phyloP scores from a whole-genome alignment of 2,329 filamentous ascomycete species.

The Epichloe sp. region DNA sequence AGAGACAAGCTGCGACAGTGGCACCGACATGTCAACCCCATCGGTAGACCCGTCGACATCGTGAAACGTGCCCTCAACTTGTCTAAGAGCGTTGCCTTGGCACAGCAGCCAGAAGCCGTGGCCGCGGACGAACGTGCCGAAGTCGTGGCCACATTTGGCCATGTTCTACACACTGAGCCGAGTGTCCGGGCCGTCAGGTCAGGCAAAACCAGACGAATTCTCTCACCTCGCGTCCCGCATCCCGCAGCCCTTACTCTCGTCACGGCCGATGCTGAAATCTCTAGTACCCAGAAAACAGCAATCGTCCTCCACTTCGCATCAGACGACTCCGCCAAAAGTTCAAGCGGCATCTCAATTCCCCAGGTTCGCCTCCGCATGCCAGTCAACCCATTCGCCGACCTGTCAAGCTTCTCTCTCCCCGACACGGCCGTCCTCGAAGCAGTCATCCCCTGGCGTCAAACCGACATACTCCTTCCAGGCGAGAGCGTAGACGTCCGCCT shows the following conservation, averaged over 20 bases:
- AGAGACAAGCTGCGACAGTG: conserved; percentile 20
- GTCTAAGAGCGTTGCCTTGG: background rate
- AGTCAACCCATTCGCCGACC: conserved; percentile 15
- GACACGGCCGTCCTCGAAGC: conserved; percentile 19
- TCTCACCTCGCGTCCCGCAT: conserved; percentile 34
- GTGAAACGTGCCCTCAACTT: background rate
- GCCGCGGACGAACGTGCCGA: conserved; percentile 1
- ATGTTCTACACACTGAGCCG: conserved; percentile 28
- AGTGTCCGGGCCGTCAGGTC: conserved; percentile 1
- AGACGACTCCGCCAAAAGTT: conserved; percentile 7
- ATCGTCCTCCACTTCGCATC: conserved; percentile 36
- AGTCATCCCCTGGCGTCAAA: conserved; percentile 15
- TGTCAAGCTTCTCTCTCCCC: conserved; percentile 16
- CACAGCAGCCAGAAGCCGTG: background rate
- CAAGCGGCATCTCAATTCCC: conserved; percentile 1
- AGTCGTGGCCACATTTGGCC: conserved; percentile 35
- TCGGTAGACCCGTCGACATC: conserved; percentile 2
- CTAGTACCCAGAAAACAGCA: conserved; percentile 14
- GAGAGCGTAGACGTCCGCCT: conserved; percentile 36
- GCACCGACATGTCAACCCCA: conserved; percentile 15
- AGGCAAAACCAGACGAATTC: conserved; percentile 19
- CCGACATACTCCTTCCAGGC: conserved; percentile 33
- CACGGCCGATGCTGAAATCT: conserved; percentile 18
- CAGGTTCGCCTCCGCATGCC: conserved; percentile 19
- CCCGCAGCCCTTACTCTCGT: conserved; percentile 29